phyloP scores from a whole-genome alignment of 306 rosid genomes.

The Amphicarpaea edgeworthii region DNA sequence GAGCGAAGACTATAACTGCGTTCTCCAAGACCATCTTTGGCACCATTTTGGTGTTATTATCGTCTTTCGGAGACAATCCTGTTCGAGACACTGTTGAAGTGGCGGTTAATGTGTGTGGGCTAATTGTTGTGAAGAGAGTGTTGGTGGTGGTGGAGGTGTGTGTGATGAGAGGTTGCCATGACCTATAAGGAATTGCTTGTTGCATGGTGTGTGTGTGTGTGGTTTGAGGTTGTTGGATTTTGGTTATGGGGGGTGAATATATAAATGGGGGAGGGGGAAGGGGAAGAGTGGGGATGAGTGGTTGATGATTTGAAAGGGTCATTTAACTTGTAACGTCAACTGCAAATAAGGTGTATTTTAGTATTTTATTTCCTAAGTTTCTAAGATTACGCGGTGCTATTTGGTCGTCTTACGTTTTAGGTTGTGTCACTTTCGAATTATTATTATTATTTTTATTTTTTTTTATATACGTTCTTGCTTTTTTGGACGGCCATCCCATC shows the following conservation, averaged over 20 bases:
- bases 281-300: neutral
- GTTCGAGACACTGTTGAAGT: no score
- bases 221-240: slow-evolving; percentile 30
- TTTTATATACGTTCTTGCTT: neutral
- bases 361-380: neutral
- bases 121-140: slow-evolving; percentile 32
- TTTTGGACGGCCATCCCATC: slow-evolving; percentile 25
- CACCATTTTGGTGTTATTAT: slow-evolving; percentile 6
- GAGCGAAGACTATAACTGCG: slow-evolving; percentile 60
- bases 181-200: slow-evolving; percentile 77
- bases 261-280: slow-evolving; percentile 28
- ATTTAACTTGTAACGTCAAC: slow-evolving; percentile 47
- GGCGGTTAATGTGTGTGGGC: no score
- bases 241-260: slow-evolving; percentile 20
- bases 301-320: slow-evolving; percentile 57
- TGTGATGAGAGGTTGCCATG: slow-evolving; percentile 56
- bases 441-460: neutral
- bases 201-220: slow-evolving; percentile 51
- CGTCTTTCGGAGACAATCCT: no score
- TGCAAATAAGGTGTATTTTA: neutral
- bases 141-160: neutral
- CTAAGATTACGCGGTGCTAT: slow-evolving; percentile 46
- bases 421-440: slow-evolving; percentile 32
- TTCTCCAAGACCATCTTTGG: slow-evolving; percentile 55
- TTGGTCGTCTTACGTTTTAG: slow-evolving; percentile 50